These are phyloP conservation scores for Lentithecium fluviatile DNA, from an alignment of 495 filamentous ascomycete genomes.

Conservation along the genomic window DNA sequence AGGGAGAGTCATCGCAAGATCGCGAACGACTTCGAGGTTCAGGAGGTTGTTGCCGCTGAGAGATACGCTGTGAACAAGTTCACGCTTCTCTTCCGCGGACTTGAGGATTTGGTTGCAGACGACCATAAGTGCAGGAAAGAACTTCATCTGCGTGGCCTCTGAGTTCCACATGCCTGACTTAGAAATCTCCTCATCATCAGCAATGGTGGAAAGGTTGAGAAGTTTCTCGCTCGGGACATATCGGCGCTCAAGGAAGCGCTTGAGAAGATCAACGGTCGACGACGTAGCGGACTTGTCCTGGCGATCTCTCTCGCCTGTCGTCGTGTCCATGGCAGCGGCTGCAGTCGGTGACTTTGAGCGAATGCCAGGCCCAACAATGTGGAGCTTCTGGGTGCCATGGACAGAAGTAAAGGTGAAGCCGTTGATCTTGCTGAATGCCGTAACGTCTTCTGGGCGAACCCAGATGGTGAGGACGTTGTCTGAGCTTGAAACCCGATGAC, in stretches of 20 bases:
- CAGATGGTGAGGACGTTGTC: conserved; percentile 45
- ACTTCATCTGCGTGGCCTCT: conserved; percentile 71
- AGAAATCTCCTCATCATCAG: conserved; percentile 62
- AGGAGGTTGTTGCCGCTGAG: conserved; percentile 73
- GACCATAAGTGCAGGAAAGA: conserved; percentile 85
- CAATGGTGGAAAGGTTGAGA: conserved; percentile 75
- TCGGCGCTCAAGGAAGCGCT: conserved; percentile 65
- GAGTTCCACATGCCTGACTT: conserved; percentile 73
- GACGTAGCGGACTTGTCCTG: conserved; percentile 31
- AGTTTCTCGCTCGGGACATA: conserved; percentile 70
- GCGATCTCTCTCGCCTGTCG: conserved; percentile 47
- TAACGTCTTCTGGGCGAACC: conserved; percentile 22
- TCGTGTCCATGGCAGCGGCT: conserved; percentile 7
- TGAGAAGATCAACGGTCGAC: conserved; percentile 39
- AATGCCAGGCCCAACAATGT: conserved; percentile 24
- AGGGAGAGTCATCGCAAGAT: conserved; percentile 72
- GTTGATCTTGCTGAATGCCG: conserved; percentile 41
- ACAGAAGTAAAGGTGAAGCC: conserved; percentile 58
- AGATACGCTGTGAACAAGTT: conserved; percentile 72
- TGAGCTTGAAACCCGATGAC: conserved; percentile 51
- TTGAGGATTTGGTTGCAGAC: conserved; percentile 72
- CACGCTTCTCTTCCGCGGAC: conserved; percentile 60
- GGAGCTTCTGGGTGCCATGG: conserved; percentile 51
- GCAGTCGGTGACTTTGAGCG: conserved; percentile 31
- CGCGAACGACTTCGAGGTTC: conserved; percentile 65